phyloP scores from a whole-genome alignment of 805 yeast genomes.

The Lachancea sp. region DNA sequence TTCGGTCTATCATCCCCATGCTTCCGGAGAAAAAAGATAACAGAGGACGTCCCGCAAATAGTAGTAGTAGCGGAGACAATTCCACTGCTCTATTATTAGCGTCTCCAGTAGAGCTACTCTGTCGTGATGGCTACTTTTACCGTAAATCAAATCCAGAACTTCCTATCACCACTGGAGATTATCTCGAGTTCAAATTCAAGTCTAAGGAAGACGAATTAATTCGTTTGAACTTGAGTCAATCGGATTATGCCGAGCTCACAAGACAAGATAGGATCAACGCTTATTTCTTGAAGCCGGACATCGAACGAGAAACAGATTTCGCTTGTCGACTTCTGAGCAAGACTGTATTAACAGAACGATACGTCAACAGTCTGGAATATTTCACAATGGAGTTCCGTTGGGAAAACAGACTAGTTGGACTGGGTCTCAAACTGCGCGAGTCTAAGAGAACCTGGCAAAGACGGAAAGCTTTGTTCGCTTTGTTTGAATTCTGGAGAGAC shows the following conservation, averaged over 20 bases:
- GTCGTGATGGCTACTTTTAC: constrained; percentile 30
- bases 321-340: constrained; percentile 24
- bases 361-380: constrained; percentile 32
- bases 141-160: constrained; percentile 20
- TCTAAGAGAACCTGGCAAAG: constrained; percentile 35
- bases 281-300: constrained; percentile 24
- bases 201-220: constrained; percentile 28
- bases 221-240: constrained; percentile 16
- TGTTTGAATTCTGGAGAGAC: constrained; percentile 34
- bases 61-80: constrained; percentile 11
- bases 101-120: constrained; percentile 28
- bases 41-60: constrained; percentile 10
- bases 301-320: constrained; percentile 25
- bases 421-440: constrained; percentile 30
- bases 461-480: constrained; percentile 31
- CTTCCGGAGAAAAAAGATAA: constrained; percentile 12
- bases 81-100: constrained; percentile 18
- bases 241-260: constrained; percentile 16
- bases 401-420: constrained; percentile 31
- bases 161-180: constrained; percentile 30
- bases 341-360: constrained; percentile 29
- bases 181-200: constrained; percentile 28
- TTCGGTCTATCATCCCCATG: constrained; percentile 10
- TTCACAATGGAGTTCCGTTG: constrained; percentile 33
- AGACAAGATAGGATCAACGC: constrained; percentile 28